Evolutionary conservation across 2,329 filamentous ascomycete species (phyloP).

Genomic region (Claviceps sp.): DNA sequence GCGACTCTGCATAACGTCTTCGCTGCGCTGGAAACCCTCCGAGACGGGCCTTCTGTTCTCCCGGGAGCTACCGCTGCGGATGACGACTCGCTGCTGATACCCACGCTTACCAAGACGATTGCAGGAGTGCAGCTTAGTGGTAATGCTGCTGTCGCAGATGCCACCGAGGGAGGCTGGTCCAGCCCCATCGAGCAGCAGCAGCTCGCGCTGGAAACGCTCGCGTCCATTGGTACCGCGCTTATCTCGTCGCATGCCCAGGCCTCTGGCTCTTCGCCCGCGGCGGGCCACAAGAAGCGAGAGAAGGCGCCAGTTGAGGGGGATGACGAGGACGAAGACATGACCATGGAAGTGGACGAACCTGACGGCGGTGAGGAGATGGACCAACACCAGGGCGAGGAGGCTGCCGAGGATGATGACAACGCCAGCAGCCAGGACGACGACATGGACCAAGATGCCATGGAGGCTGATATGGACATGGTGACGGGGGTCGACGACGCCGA

Average conservation of each 20-base stretch:
- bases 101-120: slow-evolving; percentile 22
- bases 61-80: slow-evolving; percentile 7
- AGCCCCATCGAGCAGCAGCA: slow-evolving; percentile 33
- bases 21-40: slow-evolving; percentile 21
- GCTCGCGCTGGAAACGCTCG: slow-evolving; percentile 47
- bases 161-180: slow-evolving; percentile 23
- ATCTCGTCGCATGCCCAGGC: slow-evolving; percentile 33
- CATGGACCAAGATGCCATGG: slow-evolving; percentile 43
- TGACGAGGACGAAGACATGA: slow-evolving; percentile 26
- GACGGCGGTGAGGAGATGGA: slow-evolving; percentile 22
- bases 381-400: slow-evolving; percentile 19
- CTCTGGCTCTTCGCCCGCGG: slow-evolving; percentile 3
- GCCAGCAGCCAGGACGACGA: slow-evolving; percentile 33
- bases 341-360: slow-evolving; percentile 21
- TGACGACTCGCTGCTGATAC: slow-evolving; percentile 22
- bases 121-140: slow-evolving; percentile 15
- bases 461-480: slow-evolving; percentile 53
- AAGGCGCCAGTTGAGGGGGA: slow-evolving; percentile 25
- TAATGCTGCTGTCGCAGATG: slow-evolving; percentile 15
- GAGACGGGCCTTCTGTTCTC: slow-evolving; percentile 11
- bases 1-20: slow-evolving; percentile 52
- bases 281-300: slow-evolving; percentile 13
- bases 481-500: slow-evolving; percentile 34
- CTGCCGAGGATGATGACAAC: slow-evolving; percentile 20
- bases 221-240: slow-evolving; percentile 49